phyloP scores from a whole-genome alignment of 2,329 filamentous ascomycete genomes.

The Epichloe gansuensis region DNA sequence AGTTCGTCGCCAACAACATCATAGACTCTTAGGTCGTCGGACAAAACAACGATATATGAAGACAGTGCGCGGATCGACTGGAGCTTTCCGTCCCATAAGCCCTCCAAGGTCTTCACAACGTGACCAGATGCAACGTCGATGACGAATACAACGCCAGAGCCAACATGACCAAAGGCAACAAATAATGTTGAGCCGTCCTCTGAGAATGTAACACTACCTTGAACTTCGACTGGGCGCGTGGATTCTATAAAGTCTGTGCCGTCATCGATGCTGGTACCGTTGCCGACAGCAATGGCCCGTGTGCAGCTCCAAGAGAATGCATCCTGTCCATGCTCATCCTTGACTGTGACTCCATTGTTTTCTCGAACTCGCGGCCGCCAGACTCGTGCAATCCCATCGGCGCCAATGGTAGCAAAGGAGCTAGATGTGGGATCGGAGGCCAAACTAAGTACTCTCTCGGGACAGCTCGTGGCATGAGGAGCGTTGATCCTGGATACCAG shows the following conservation, averaged over 20 bases:
- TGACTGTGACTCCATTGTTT: constrained; percentile 53
- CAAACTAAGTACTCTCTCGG: constrained; percentile 56
- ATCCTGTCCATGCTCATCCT: constrained; percentile 42
- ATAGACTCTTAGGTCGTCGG: constrained; percentile 63
- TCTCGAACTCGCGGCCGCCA: constrained; percentile 67
- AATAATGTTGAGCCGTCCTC: constrained; percentile 77
- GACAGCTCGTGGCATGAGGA: constrained; percentile 52
- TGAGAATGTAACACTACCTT: constrained; percentile 63
- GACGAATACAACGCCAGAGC: constrained; percentile 55
- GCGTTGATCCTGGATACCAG: constrained; percentile 73
- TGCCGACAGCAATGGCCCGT: constrained; percentile 41
- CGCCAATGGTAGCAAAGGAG: constrained; percentile 75
- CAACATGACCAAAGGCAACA: constrained; percentile 42
- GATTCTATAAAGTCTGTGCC: constrained; percentile 15
- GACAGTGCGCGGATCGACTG: constrained; percentile 59
- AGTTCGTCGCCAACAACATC: constrained; percentile 71
- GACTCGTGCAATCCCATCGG: constrained; percentile 63
- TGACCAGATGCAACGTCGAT: constrained; percentile 59
- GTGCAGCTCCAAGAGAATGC: constrained; percentile 65
- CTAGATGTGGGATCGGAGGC: constrained; percentile 53
- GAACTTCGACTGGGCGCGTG: constrained; percentile 22
- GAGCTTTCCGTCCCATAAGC: constrained; percentile 52
- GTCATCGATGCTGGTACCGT: constrained; percentile 32
- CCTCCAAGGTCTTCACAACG: constrained; percentile 53
- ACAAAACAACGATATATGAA: constrained; percentile 62